Percentiles rank a stretch among this genome's conserved stretches.
Evolutionary conservation across 2,329 filamentous ascomycete genomes (phyloP).

Genomic region (Aplosporella prunicola): DNA sequence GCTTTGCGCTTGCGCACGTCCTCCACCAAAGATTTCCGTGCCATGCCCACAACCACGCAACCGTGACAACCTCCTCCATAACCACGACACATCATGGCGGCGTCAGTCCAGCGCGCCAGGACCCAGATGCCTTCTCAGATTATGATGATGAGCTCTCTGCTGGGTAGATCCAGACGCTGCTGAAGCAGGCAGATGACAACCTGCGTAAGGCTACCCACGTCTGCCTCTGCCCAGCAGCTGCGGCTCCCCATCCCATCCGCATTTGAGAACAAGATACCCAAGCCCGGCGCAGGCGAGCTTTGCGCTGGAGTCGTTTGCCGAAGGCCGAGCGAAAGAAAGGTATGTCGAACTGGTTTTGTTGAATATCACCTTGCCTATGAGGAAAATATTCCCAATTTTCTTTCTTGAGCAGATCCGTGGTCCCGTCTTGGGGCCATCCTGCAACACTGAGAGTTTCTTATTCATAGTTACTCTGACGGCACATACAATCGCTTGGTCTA

Average conservation of each 20-base stretch:
- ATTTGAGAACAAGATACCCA: constrained; percentile 38
- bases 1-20: too few relatives aligned
- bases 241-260: constrained; percentile 14
- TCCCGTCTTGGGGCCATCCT: constrained; percentile 74
- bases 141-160: constrained; percentile 43
- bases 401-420: constrained; percentile 64
- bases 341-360: too few relatives aligned
- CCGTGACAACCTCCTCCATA: too few relatives aligned
- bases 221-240: constrained; percentile 15
- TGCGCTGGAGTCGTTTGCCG: constrained; percentile 28
- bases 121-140: too few relatives aligned
- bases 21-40: too few relatives aligned
- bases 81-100: too few relatives aligned
- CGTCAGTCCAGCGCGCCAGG: too few relatives aligned
- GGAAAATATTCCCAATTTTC: constrained; percentile 63
- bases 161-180: constrained; percentile 41
- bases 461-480: constrained; percentile 73
- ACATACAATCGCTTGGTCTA: too few relatives aligned
- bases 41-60: too few relatives aligned
- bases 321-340: too few relatives aligned
- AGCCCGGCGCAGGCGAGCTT: constrained; percentile 37
- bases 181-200: constrained; percentile 53
- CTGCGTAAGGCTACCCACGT: constrained; percentile 37
- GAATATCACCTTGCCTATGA: constrained; percentile 46
- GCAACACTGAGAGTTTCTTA: constrained; percentile 55